phyloP scores from a whole-genome alignment of 2,329 filamentous ascomycete species.

The Bimuria novae-zelandiae region DNA sequence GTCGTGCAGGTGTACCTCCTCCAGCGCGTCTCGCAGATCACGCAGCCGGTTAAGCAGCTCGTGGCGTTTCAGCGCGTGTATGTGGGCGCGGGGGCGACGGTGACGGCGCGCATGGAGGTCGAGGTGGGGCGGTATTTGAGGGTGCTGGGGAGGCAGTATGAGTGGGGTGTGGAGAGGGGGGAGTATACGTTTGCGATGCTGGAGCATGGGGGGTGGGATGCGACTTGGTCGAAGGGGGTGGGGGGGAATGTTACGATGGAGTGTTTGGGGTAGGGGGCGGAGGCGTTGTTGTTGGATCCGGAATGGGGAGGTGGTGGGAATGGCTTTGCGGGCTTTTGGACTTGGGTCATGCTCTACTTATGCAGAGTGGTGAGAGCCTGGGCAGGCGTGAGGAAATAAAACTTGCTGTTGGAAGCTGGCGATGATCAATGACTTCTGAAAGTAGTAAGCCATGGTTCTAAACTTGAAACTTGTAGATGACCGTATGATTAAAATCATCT shows the following conservation, averaged over 20 bases:
- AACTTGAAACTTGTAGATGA: too few relatives aligned
- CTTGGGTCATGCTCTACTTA: too few relatives aligned
- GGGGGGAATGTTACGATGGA: constrained; percentile 47
- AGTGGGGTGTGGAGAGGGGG: constrained; percentile 53
- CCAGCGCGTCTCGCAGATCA: constrained; percentile 46
- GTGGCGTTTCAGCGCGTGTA: constrained; percentile 51
- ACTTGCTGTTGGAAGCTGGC: too few relatives aligned
- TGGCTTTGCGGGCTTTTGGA: too few relatives aligned
- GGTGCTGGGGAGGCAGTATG: constrained; percentile 48
- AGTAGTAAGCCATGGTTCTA: too few relatives aligned
- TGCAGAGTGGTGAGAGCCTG: too few relatives aligned
- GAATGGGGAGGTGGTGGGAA: too few relatives aligned
- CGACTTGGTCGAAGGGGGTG: constrained; percentile 29
- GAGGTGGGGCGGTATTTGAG: constrained; percentile 51
- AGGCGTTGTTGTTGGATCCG: too few relatives aligned
- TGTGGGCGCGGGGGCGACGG: constrained; percentile 41
- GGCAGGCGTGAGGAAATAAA: too few relatives aligned
- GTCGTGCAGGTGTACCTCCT: constrained; percentile 51
- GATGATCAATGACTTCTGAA: too few relatives aligned
- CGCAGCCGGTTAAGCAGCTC: constrained; percentile 51
- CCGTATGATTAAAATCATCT: too few relatives aligned
- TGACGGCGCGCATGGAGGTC: constrained; percentile 40
- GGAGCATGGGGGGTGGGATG: constrained; percentile 46
- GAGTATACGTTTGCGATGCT: constrained; percentile 50
- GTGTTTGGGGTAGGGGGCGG: constrained; percentile 25